Evolutionary conservation across 2,329 filamentous ascomycete species (phyloP), one percentile per base, ranked within the genome.

Genomic region (Venturia aucupariae): DNA sequence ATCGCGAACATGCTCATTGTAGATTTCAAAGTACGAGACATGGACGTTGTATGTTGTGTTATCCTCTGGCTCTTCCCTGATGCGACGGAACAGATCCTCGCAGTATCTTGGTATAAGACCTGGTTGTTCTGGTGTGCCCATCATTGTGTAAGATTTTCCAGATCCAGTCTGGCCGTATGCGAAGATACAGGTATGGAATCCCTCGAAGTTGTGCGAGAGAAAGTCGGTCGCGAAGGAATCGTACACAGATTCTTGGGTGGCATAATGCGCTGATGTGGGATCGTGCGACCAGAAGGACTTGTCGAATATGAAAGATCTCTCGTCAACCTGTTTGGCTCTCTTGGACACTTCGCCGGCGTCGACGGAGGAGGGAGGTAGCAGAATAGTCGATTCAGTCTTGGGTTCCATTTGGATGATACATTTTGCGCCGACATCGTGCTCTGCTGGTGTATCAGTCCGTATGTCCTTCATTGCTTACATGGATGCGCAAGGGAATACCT

Each of bases 151-250:
- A 74, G 90, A 96, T 80, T 99, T 99, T 62, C 94, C 94, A 0
- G 92, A 96, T 30, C 94, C 94, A 0, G 94, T 99, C 80, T 99
- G 94, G 13, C 94, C 94, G 72, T 99, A 97, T 66, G 94, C 94
- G 73, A 99, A 97, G 70, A 99, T 99, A 76, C 94, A 99, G 0
- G 94, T 99, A 77, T 99, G 93, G 79, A 99, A 99, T 68, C 94
- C 94, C 74, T 97, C 92, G 71, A 99, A 99, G 78, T 99, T 99
- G 82, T 99, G 94, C 76, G 99, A 94, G 67, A 99, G 83, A 70
- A 99, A 97, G 73, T 97, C 94, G 75, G 97, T 92, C 64, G 94
- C 94, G 30, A 99, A 83, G 66, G 89, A 89, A 72, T 94, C 90
- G 81, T 99, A 97, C 64, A 99, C 89, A 71, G 97, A 90, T 71